Evolutionary conservation across 2,329 filamentous ascomycete species (phyloP).

Genomic region (Trichoderma atrobrunneum): DNA sequence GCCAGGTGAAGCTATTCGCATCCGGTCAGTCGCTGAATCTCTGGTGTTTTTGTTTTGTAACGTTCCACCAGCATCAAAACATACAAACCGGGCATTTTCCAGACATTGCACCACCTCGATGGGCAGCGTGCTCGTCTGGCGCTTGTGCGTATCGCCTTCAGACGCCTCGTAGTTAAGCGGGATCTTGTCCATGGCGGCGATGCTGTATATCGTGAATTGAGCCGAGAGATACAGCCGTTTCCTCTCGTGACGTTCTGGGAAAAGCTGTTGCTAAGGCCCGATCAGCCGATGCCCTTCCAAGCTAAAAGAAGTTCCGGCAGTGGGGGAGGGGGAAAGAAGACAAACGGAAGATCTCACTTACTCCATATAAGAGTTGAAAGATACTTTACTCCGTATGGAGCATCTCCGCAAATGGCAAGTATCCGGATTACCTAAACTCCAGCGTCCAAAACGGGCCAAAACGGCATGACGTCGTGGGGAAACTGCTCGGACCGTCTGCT

Average conservation of each 20-base stretch:
- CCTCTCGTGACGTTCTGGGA: neutral
- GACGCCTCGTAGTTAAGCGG: constrained; percentile 75
- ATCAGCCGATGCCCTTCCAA: neutral
- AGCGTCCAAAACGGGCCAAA: neutral
- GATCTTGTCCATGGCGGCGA: constrained; percentile 55
- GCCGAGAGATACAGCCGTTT: constrained; percentile 4
- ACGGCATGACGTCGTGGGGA: constrained; percentile 10
- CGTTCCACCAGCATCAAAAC: constrained; percentile 50
- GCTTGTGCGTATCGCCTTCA: constrained; percentile 68
- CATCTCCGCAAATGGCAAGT: neutral
- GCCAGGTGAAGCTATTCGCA: constrained; percentile 80
- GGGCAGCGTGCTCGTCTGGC: constrained; percentile 68
- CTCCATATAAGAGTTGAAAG: neutral
- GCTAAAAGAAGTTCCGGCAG: neutral
- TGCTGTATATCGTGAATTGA: neutral
- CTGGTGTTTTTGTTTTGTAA: neutral
- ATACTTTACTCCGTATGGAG: neutral
- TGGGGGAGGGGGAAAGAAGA: neutral
- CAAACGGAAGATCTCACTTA: neutral
- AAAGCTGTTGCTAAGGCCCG: neutral
- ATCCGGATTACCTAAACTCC: neutral
- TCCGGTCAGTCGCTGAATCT: neutral
- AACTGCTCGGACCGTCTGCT: neutral
- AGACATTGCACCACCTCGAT: constrained; percentile 85
- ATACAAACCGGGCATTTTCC: constrained; percentile 90